These are phyloP conservation scores for Colletotrichum musae DNA, from an alignment of 2,329 filamentous ascomycete genomes.

Conservation along the genomic window DNA sequence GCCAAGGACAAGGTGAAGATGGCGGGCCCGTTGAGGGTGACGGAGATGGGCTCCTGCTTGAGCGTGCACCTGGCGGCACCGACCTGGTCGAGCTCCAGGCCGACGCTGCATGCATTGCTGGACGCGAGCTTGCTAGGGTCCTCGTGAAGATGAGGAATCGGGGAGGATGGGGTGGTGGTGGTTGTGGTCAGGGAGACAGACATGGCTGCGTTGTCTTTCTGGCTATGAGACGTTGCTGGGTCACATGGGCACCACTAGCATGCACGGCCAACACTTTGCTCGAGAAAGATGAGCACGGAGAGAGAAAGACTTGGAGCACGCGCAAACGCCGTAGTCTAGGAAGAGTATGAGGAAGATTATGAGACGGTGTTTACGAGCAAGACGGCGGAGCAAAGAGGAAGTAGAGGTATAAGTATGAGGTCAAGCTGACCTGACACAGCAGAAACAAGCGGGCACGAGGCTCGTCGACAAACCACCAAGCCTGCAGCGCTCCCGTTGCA, in stretches of 20 bases:
- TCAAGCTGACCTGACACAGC: slow-evolving; percentile 33
- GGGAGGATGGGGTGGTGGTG: slow-evolving; percentile 33
- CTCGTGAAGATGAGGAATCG: slow-evolving; percentile 25
- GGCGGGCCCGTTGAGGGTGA: slow-evolving; percentile 67
- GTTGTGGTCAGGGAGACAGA: slow-evolving; percentile 33
- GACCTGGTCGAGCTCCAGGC: slow-evolving; percentile 55
- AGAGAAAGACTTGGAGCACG: slow-evolving; percentile 1
- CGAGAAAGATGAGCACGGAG: slow-evolving; percentile 1
- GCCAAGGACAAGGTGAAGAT: slow-evolving; percentile 61
- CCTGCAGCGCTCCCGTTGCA: slow-evolving; percentile 21
- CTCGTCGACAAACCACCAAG: slow-evolving; percentile 22
- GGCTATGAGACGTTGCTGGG: slow-evolving; percentile 10
- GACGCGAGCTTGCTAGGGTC: slow-evolving; percentile 18
- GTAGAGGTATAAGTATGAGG: slow-evolving; percentile 20
- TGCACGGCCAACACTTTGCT: slow-evolving; percentile 36
- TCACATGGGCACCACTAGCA: slow-evolving; percentile 41
- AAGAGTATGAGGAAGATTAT: background rate
- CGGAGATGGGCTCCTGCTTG: slow-evolving; percentile 64
- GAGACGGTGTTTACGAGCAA: background rate
- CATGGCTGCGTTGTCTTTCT: slow-evolving; percentile 31
- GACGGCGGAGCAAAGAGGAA: background rate
- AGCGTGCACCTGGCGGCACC: slow-evolving; percentile 47
- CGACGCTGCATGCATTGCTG: slow-evolving; percentile 30
- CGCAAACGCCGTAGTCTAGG: background rate
- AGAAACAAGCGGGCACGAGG: slow-evolving; percentile 35